Evolutionary conservation across 768 basidiomycete genomes (phyloP).

Genomic region (Boletales sp.): DNA sequence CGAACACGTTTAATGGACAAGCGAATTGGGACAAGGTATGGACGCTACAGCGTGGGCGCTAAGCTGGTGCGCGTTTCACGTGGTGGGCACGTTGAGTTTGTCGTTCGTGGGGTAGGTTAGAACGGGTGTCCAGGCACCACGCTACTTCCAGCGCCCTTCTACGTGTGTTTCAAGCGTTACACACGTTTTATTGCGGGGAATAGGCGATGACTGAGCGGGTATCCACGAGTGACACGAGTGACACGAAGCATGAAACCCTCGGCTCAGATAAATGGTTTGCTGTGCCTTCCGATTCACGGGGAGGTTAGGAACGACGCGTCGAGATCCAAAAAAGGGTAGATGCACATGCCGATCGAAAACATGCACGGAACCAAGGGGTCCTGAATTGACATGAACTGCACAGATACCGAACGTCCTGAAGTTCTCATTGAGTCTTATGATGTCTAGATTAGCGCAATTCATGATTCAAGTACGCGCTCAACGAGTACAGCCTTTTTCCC

Average conservation of each 20-base stretch:
- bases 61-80: not conserved
- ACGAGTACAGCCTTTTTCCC: constrained; percentile 75
- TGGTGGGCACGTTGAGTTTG: not conserved
- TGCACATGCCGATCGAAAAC: not conserved
- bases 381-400: not conserved
- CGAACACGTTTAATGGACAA: not conserved
- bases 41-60: not conserved
- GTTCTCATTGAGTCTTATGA: not conserved
- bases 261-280: not conserved
- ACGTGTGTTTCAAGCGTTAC: not conserved
- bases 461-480: constrained; percentile 62
- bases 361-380: not conserved
- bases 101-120: not conserved
- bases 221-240: not conserved
- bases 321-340: not conserved
- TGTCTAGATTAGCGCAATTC: constrained; percentile 28
- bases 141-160: not conserved
- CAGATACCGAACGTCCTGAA: not conserved
- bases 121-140: not conserved
- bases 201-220: not conserved
- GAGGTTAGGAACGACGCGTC: not conserved
- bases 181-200: not conserved
- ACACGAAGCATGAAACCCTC: not conserved
- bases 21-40: not conserved
- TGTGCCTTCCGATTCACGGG: not conserved